Evolutionary conservation across 2,329 filamentous ascomycete genomes (phyloP), one percentile per base, ranked within the genome.

Genomic region (Diaporthe sp.): DNA sequence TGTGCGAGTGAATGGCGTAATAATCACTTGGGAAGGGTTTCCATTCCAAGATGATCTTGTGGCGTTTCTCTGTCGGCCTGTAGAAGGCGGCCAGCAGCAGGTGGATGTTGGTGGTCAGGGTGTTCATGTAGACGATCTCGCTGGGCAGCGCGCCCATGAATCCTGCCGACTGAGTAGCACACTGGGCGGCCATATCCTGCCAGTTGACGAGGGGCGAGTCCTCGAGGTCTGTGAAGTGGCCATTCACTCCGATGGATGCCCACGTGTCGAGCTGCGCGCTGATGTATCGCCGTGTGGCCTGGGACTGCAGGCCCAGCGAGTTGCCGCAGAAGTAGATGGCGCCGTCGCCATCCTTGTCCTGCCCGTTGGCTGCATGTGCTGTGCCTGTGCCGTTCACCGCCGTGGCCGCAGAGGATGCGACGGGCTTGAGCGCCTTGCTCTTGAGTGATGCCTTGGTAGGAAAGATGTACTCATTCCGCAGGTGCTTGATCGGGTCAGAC

Each of bases 1-100:
- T 90, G 81, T 98, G 95, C 42, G 94, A 96, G 82, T 96, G 92
- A 40, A 97, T 91, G 5, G 94, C 94, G 82, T 96, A 97, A 83
- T 95, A 93, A 80, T 98, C 95, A 82, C 93, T 96, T 0, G 95
- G 96, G 78, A 98, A 98, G 0, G 95, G 95, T 81, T 95, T 95
- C 83, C 94, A 94, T 83, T 98, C 95, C n/a, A 96, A 88, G 70
- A 97, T 93, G 77, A 97, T 93, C 85, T 96, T 97, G 85, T 93
- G 93, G 52, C 87, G 83, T 78, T 83, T 83, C 84, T 88, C 80
- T 0, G 88, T 93, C 0, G 95, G 95, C 71, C 86, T 87, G 84
- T 96, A 97, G 84, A 97, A 97, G 83, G 93, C 94, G 10, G 93
- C 92, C 92, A 97, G 92, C 80, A 97, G 86, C 22, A 97, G 83